These are phyloP conservation scores for Cavenderia fasciculata DNA, from an alignment of 78 protist species.

Conservation along the genomic window DNA sequence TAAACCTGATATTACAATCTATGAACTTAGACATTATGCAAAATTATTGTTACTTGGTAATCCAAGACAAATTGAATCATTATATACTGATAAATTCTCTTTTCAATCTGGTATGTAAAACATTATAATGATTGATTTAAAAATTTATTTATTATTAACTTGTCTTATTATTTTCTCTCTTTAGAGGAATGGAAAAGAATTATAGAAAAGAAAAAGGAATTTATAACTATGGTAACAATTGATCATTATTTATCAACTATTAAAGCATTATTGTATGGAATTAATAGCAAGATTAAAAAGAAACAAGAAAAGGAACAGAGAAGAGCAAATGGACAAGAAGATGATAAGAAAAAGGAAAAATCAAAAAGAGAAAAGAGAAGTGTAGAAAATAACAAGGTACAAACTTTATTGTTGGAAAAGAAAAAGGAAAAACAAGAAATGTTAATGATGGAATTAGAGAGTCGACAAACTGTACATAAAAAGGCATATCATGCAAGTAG, in stretches of 20 bases:
- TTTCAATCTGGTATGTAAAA: neutral
- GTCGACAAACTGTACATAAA: conserved; percentile 21
- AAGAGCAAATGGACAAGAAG: neutral
- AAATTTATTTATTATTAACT: neutral
- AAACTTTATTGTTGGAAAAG: neutral
- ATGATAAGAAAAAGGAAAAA: neutral
- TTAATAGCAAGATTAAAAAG: neutral
- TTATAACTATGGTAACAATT: neutral
- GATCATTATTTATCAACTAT: conserved; percentile 26
- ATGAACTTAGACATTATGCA: conserved; percentile 24
- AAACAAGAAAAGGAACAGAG: neutral
- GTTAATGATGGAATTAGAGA: neutral
- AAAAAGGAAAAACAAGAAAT: neutral
- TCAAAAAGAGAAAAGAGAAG: neutral
- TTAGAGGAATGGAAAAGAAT: conserved; percentile 9
- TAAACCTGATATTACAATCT: conserved; percentile 45
- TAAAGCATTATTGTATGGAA: conserved; percentile 6
- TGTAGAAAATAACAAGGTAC: conserved; percentile 3
- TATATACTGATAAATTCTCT: neutral
- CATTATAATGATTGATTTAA: too few relatives aligned
- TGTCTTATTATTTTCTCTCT: neutral
- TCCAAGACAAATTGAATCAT: conserved; percentile 37
- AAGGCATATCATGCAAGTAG: conserved; percentile 54
- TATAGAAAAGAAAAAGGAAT: neutral
- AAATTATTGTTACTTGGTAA: conserved; percentile 27